phyloP scores from a whole-genome alignment of 1,139 yeast species.

The Debaryomycetaceae sp. region DNA sequence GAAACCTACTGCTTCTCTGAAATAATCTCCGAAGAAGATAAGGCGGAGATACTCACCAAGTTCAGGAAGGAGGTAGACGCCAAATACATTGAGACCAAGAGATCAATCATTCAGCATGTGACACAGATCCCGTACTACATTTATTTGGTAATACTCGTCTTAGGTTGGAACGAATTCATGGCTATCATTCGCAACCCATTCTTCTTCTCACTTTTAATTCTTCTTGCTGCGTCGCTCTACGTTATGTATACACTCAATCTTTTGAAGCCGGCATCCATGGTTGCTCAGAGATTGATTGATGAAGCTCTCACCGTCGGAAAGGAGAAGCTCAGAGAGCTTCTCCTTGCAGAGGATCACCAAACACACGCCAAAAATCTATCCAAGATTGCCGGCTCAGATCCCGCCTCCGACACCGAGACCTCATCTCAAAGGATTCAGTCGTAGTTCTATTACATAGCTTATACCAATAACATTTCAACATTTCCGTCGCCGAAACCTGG shows the following conservation, averaged over 20 bases:
- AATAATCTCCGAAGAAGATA: constrained; percentile 57
- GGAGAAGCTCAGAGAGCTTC: constrained; percentile 51
- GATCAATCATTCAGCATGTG: constrained; percentile 65
- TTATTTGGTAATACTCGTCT: constrained; percentile 62
- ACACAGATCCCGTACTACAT: constrained; percentile 84
- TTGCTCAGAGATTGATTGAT: constrained; percentile 53
- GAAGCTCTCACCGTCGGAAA: constrained; percentile 58
- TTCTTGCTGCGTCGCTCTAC: constrained; percentile 59
- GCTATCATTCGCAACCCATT: constrained; percentile 82
- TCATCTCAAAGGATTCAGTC: no score
- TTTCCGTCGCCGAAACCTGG: neutral
- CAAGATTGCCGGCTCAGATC: neutral
- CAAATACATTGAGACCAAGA: constrained; percentile 77
- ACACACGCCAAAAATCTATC: constrained; percentile 14
- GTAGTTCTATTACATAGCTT: no score
- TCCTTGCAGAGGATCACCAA: constrained; percentile 31
- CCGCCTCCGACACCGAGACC: neutral
- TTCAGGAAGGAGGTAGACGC: constrained; percentile 80
- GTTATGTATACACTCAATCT: constrained; percentile 68
- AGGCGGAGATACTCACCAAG: constrained; percentile 52
- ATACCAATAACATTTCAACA: no score
- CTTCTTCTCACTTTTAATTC: constrained; percentile 56
- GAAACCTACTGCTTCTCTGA: constrained; percentile 45
- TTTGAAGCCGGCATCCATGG: constrained; percentile 69
- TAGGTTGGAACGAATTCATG: constrained; percentile 97